Evolutionary conservation across 805 yeast species (phyloP).

Genomic region (Aciculoconidium aculeatum): DNA sequence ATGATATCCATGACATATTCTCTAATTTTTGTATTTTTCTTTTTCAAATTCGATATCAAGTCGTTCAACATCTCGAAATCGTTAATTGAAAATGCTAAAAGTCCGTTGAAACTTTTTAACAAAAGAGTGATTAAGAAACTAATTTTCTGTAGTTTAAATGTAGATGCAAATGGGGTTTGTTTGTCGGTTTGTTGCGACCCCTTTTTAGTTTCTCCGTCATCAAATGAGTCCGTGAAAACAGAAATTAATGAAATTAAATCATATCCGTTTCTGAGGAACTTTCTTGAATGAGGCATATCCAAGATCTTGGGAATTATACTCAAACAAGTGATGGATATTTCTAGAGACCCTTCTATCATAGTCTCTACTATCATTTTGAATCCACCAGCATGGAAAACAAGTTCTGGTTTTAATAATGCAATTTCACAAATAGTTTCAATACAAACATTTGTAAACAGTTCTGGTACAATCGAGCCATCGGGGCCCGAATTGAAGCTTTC

Average conservation of each 20-base stretch:
- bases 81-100: conserved; percentile 56
- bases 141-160: conserved; percentile 46
- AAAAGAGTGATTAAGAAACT: conserved; percentile 55
- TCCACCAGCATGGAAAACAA: conserved; percentile 49
- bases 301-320: conserved; percentile 49
- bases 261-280: conserved; percentile 50
- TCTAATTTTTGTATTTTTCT: conserved; percentile 51
- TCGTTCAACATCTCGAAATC: conserved; percentile 50
- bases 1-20: conserved; percentile 66
- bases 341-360: conserved; percentile 22
- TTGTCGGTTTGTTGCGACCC: conserved; percentile 9
- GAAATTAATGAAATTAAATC: conserved; percentile 61
- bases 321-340: conserved; percentile 20
- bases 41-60: conserved; percentile 55
- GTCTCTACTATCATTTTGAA: conserved; percentile 40
- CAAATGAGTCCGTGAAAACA: conserved; percentile 57
- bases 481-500: too few relatives aligned
- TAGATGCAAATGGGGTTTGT: conserved; percentile 31
- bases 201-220: conserved; percentile 7
- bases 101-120: conserved; percentile 72
- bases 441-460: conserved; percentile 39
- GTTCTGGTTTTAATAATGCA: conserved; percentile 32
- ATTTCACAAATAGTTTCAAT: conserved; percentile 36
- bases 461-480: conserved; percentile 13
- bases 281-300: conserved; percentile 50